Conservation (phyloP, 352 stramenopile species). For the Phytophthora sp. region DNA sequence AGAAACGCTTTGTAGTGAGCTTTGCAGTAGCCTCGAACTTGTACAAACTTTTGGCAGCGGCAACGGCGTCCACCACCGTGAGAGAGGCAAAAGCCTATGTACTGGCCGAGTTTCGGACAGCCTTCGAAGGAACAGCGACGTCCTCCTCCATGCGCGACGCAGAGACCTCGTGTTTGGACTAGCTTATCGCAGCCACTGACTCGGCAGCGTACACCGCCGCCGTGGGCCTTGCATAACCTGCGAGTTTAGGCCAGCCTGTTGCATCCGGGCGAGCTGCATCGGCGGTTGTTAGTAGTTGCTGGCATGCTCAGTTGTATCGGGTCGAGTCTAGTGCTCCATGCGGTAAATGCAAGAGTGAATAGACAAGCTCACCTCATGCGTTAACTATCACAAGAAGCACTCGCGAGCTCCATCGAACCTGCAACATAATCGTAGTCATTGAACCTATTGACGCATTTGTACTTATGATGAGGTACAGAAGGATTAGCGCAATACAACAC, state of each 20-base stretch:
- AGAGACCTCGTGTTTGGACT: constrained; percentile 68
- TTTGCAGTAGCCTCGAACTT: constrained; percentile 78
- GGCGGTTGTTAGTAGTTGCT: constrained; percentile 7
- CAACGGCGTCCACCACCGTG: constrained; percentile 71
- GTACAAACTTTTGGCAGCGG: constrained; percentile 77
- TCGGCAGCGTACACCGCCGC: constrained; percentile 75
- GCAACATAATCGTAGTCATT: no score
- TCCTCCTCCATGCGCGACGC: constrained; percentile 72
- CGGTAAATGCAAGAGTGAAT: neutral
- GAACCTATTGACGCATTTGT: no score
- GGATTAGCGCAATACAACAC: no score
- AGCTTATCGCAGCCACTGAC: constrained; percentile 68
- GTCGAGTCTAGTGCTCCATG: neutral
- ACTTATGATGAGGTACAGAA: no score
- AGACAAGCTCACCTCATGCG: no score
- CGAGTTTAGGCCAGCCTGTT: constrained; percentile 76
- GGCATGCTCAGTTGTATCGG: neutral
- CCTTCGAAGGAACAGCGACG: constrained; percentile 60
- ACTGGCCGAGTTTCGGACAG: constrained; percentile 71
- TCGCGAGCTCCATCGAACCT: no score
- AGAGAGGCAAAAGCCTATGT: constrained; percentile 71
- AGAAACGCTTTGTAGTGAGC: constrained; percentile 51
- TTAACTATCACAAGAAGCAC: no score
- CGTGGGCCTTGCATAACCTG: constrained; percentile 77
- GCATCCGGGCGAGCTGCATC: constrained; percentile 56